phyloP scores from a whole-genome alignment of 1,139 yeast genomes.

The Nakaseomyces bracarensis region DNA sequence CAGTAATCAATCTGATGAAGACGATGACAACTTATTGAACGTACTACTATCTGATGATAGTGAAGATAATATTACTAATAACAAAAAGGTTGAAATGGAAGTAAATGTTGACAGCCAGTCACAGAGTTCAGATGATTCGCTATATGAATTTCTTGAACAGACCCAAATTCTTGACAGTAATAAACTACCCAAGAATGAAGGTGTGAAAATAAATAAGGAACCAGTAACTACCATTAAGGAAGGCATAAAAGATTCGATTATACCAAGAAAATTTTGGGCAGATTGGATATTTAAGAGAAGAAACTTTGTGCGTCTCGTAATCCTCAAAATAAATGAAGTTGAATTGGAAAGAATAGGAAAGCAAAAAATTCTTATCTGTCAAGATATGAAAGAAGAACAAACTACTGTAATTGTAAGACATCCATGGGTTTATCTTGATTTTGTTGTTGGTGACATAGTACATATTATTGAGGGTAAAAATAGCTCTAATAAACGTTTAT shows the following conservation, averaged over 20 bases:
- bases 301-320: conserved; percentile 42
- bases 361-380: conserved; percentile 47
- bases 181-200: too few relatives aligned
- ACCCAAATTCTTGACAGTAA: conserved; percentile 2
- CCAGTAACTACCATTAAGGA: neutral
- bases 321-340: conserved; percentile 35
- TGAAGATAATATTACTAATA: neutral
- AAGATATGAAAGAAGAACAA: conserved; percentile 31
- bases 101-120: conserved; percentile 2
- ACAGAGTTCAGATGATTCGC: conserved; percentile 9
- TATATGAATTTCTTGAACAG: conserved; percentile 4
- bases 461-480: conserved; percentile 48
- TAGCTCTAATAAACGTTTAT: conserved; percentile 27
- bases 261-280: neutral
- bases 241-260: neutral
- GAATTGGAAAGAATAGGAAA: conserved; percentile 30
- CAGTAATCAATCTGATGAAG: conserved; percentile 10
- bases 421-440: conserved; percentile 42
- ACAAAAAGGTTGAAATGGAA: neutral
- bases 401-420: conserved; percentile 42
- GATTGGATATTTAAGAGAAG: conserved; percentile 28
- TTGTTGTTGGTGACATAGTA: conserved; percentile 45
- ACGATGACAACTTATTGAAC: conserved; percentile 25
- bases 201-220: too few relatives aligned
- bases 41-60: conserved; percentile 6